Base-by-base conservation (phyloP, 202 grass and related monocot genomes). In the Panicum hallii region DNA sequence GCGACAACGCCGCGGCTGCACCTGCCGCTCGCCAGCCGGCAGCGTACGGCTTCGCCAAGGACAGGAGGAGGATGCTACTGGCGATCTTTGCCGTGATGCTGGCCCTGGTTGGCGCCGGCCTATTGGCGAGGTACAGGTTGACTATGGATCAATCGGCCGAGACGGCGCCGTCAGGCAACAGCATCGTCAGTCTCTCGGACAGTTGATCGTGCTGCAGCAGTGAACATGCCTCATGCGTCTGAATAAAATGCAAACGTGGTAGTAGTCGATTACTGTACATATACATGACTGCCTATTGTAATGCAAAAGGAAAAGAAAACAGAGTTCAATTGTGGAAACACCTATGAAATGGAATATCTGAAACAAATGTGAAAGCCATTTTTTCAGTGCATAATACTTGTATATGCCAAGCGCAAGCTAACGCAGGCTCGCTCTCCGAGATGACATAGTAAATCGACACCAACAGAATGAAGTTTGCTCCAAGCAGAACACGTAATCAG, bases 121-220 rank as follows among this genome's bases (percentile, higher is more conserved):
- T 85, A 44, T 85, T 70, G 40, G 87, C 82, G 2, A 62, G 47
- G 63, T 85, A 85, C 77, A 70, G 34, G 69, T 0, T 75, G 76
- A 13, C 19, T 7, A 85, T 81, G 71, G 83, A 64, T 40, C 26
- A 78, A 0, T 85, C 82, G 19, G 77, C 54, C 3, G 77, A 70
- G 77, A 28, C 23, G 23, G 11, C 54, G 36, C 9, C 52, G 6
- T 63, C 69, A 45, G 32, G 43, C 20, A n/a, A 9, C 22, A 30
- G 40, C 0, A 22, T 74, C 20, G 2, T 45, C 22, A 22, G 43
- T 19, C 17, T 81, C 70, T 81, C 53, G 6, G 82, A 85, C 23
- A 23, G 60, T 0, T 89, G 77, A 85, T 63, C 87, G 63, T 11
- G 34, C 1, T 60, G 42, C 30, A 57, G 36, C 67, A 15, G 3